These are phyloP conservation scores for Phytophthora citrophthora DNA, from an alignment of 352 stramenopile genomes.

Conservation along the genomic window DNA sequence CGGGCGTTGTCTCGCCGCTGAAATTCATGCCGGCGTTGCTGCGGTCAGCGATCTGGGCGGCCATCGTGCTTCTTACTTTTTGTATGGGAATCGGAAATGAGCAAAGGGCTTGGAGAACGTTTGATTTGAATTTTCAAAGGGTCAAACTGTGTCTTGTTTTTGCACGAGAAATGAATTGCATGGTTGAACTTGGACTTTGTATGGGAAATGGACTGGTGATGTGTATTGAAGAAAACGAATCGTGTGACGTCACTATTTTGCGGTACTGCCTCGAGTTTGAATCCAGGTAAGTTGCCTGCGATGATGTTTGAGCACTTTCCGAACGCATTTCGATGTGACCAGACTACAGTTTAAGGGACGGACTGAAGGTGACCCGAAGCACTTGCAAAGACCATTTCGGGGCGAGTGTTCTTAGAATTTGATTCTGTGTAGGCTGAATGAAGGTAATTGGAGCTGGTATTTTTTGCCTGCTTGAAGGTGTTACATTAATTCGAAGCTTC, in stretches of 20 bases:
- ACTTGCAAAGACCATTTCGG: too few species aligned
- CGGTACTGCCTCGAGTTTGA: slow-evolving; percentile 4
- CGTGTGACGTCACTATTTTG: slow-evolving; percentile 19
- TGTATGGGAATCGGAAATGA: slow-evolving; percentile 18
- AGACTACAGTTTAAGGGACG: slow-evolving; percentile 12
- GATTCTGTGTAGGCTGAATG: background rate
- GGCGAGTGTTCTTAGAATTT: too few species aligned
- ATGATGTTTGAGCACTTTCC: background rate
- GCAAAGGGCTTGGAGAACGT: slow-evolving; percentile 13
- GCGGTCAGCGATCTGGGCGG: slow-evolving; percentile 62
- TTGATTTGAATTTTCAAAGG: slow-evolving; percentile 44
- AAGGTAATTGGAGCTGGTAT: too few species aligned
- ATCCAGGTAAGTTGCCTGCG: background rate
- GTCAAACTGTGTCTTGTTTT: background rate
- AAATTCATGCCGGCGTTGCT: slow-evolving; percentile 40
- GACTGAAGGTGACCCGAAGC: slow-evolving; percentile 7
- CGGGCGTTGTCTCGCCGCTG: slow-evolving; percentile 44
- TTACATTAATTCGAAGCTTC: too few species aligned
- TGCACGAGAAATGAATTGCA: slow-evolving; percentile 28
- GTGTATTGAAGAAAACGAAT: slow-evolving; percentile 47
- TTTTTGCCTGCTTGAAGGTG: too few species aligned
- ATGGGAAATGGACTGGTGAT: background rate
- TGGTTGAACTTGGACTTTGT: slow-evolving; percentile 16
- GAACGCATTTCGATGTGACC: slow-evolving; percentile 17
- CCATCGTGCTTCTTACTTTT: slow-evolving; percentile 45